phyloP scores from a whole-genome alignment of 1,139 yeast species.

The Meyerozyma smithsonii region DNA sequence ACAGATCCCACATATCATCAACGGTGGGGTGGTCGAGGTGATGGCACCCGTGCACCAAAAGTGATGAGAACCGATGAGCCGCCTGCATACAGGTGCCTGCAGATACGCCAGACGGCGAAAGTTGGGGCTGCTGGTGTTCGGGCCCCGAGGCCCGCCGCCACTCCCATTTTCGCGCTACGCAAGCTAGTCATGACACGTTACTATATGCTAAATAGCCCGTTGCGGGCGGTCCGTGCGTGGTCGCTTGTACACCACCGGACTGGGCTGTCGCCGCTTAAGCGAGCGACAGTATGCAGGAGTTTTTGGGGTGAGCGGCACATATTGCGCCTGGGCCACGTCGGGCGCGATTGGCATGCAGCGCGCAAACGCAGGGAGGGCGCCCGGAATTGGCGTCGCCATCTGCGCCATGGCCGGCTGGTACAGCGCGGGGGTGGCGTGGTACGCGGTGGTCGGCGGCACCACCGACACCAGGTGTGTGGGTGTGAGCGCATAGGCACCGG shows the following conservation, averaged over 20 bases:
- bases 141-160: too few relatives aligned
- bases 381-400: background rate
- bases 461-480: slow-evolving; percentile 6
- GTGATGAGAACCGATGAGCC: background rate
- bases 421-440: slow-evolving; percentile 2
- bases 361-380: background rate
- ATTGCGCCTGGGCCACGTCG: too few relatives aligned
- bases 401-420: slow-evolving; percentile 3
- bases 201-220: slow-evolving; percentile 1
- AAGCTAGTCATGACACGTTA: background rate
- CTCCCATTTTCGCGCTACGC: too few relatives aligned
- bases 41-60: background rate
- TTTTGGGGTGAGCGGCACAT: slow-evolving; percentile 4
- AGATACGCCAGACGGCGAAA: background rate
- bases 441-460: background rate
- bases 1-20: slow-evolving; percentile 11
- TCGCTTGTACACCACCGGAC: background rate
- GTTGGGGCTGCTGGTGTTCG: too few relatives aligned
- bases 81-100: background rate
- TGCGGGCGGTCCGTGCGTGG: background rate
- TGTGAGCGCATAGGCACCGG: too few relatives aligned
- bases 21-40: slow-evolving; percentile 5
- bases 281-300: slow-evolving; percentile 1
- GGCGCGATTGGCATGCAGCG: background rate
- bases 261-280: background rate